A percentile compares a stretch with the other conserved stretches of the same genome.
Conservation (phyloP, 1,284 basidiomycete genomes). For the Tranzscheliella williamsii region DNA sequence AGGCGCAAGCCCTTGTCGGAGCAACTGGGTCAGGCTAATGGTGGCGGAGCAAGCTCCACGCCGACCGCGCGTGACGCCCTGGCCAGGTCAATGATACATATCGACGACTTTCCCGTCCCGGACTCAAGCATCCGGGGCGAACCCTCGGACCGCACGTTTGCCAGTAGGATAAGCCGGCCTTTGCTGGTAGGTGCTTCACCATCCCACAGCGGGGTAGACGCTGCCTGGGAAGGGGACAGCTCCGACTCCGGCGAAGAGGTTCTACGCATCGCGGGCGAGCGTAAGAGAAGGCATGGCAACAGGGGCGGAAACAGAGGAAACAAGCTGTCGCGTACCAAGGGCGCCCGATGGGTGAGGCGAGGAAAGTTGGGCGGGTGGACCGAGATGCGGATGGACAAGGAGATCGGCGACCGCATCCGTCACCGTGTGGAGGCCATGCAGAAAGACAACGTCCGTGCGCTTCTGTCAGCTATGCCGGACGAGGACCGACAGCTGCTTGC, state of each 20-base stretch:
- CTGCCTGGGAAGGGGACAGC: conserved; percentile 6
- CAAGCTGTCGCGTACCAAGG: conserved; percentile 50
- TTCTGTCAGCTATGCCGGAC: conserved; percentile 35
- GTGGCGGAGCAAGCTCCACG: conserved; percentile 15
- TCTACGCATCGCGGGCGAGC: conserved; percentile 25
- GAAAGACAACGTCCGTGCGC: conserved; percentile 46
- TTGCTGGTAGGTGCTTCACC: conserved; percentile 18
- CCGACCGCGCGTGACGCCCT: no score
- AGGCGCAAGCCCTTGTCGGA: neutral
- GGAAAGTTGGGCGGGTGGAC: conserved; percentile 56
- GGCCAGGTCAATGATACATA: conserved; percentile 43
- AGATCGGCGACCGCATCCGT: conserved; percentile 41
- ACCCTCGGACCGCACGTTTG: conserved; percentile 25
- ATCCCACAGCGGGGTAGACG: conserved; percentile 4
- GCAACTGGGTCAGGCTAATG: conserved; percentile 1
- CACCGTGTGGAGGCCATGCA: conserved; percentile 44
- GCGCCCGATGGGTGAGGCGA: conserved; percentile 52
- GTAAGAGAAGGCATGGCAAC: conserved; percentile 29
- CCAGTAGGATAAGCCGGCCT: conserved; percentile 24
- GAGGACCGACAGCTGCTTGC: conserved; percentile 36
- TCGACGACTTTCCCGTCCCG: conserved; percentile 30
- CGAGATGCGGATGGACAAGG: conserved; percentile 53
- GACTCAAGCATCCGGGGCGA: conserved; percentile 37
- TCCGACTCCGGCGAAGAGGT: conserved; percentile 45
- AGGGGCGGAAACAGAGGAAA: conserved; percentile 54